Base-by-base conservation (phyloP, 164 flowering plant genomes). In the Nelumbo lutea region DNA sequence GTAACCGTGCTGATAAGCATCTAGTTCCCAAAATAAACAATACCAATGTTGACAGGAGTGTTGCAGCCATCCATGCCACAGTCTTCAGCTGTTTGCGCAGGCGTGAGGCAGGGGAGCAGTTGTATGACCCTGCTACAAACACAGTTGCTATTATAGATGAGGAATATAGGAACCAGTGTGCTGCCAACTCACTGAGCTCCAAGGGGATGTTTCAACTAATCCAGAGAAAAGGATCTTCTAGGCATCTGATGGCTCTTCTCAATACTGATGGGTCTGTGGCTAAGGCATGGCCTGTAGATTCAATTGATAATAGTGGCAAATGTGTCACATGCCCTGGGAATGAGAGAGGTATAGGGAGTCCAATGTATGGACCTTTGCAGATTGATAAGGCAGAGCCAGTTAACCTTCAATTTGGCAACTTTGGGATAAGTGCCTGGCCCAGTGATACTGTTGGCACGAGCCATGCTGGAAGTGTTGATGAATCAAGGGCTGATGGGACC, bases 61-160 rank as follows among this genome's bases (percentile, higher is more conserved):
- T 91, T 52, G 96, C 97, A 39, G 90, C 97, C 46, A 91, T 91
- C 66, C 97, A 91, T 78, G 96, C 97, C 15, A 91, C 97, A 11
- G 92, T 91, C 27, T 91, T 91, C 73, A 84, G 94, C 65, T 87
- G 90, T 76, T 81, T 90, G n/a, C 83, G 97, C 13, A 86, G 92
- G 79, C 86, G 92, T 59, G 92, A 82, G 50, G 88, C 83, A 40
- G 96, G 90, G 70, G 97, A 90, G 68, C 85, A 78, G 72, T 89
- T 90, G 46, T 88, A 86, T 74, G 97, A 90, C 71, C 75, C 87
- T 7, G 68, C 75, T 8, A 90, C 85, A 39, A 91, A 91, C 73
- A 90, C 97, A 4, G 92, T 87, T 51, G 42, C 79, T 15, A 51
- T 88, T 47, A 75, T 91, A 59, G 80, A 84, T 65, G 96, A 91